Evolutionary conservation across 2,329 filamentous ascomycete genomes (phyloP), one percentile per base, ranked within the genome.

Genomic region (Tothia fuscella): DNA sequence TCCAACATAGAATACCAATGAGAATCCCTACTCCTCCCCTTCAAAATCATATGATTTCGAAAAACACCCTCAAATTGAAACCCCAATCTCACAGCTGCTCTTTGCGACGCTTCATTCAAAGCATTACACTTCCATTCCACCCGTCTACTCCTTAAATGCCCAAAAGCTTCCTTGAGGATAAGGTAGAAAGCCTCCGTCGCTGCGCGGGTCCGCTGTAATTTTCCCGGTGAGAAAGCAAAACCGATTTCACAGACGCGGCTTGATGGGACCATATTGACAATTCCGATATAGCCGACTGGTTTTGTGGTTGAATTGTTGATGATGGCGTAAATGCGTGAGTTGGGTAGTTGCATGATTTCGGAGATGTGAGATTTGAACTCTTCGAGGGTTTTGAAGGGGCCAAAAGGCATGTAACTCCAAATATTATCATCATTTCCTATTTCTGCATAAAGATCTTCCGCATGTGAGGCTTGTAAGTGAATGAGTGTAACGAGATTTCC

Each of bases 71-170:
- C 77, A 49, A 59, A 73, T 0, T 54, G 54, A 48, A 80, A 81
- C 0, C 78, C 78, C 6, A 78, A 53, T 2, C 78, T 59, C 48
- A 58, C 43, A 0, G 77, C 78, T 0, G 77, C 76, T 3, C 65
- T 58, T 12, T 64, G 58, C 33, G 72, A 77, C 0, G 67, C 60
- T 26, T 49, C 59, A 51, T 81, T 81, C 9, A 75, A 56, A 13
- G 63, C 49, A 51, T 80, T 68, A 41, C 72, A 75, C 50, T 80
- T 81, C 76, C 78, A 81, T 53, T 80, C 76, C 3, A 78, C 66
- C 6, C 77, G 61, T 3, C 68, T 55, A 51, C 74, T 77, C 0
- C 68, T 64, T 17, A 79, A 52, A 2, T 71, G 67, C 48, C 80
- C 73, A 0, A 66, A 66, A 42, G 74, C 61, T 28, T 60, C 59